Evolutionary conservation across 192 early-diverging fungal species (phyloP).

Genomic region (Glomus cerebriforme): DNA sequence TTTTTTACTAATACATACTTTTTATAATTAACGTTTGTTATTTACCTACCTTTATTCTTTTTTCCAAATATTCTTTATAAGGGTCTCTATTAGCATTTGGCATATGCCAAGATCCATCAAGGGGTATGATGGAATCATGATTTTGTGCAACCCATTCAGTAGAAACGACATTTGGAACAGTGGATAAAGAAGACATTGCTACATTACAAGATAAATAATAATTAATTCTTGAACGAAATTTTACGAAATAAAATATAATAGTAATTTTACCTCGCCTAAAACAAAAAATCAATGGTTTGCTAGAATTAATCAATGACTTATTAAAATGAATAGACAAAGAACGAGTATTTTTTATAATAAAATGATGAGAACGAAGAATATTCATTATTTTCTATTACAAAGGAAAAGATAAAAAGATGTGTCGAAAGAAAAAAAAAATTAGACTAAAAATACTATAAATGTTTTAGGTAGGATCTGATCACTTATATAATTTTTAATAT

Average conservation of each 20-base stretch:
- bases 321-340: not conserved
- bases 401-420: no score
- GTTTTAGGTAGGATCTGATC: no score
- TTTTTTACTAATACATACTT: not conserved
- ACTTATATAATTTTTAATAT: no score
- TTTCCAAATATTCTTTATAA: constrained; percentile 67
- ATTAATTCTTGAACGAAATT: not conserved
- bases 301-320: not conserved
- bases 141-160: constrained; percentile 64
- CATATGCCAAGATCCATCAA: constrained; percentile 95
- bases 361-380: not conserved
- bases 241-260: not conserved
- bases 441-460: no score
- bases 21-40: not conserved
- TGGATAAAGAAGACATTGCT: not conserved
- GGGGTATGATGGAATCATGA: constrained; percentile 63
- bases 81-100: constrained; percentile 68
- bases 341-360: not conserved
- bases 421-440: no score
- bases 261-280: not conserved
- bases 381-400: not conserved
- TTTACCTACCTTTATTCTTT: constrained; percentile 40
- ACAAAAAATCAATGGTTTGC: not conserved
- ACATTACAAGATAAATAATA: not conserved
- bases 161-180: constrained; percentile 41